A percentile compares a stretch with the other conserved stretches of the same genome.
Evolutionary conservation across 495 filamentous ascomycete genomes (phyloP).

Genomic region (Articulospora tetracladia): DNA sequence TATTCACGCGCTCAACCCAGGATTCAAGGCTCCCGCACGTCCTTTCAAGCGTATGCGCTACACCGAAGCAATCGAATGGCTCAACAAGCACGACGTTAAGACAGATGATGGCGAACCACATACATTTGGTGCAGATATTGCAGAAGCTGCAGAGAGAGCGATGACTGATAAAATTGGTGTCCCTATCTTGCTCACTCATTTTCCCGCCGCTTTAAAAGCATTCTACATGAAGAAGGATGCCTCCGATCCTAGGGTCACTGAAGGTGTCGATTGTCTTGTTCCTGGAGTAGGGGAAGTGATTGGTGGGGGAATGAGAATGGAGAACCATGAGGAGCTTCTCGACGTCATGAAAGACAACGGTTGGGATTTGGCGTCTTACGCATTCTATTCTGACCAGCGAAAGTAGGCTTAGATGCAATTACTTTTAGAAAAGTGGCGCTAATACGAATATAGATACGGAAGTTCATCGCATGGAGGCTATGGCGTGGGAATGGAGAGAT

Average conservation of each 20-base stretch:
- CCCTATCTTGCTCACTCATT: conserved; percentile 95
- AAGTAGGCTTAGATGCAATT: conserved; percentile 61
- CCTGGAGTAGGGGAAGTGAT: conserved; percentile 98
- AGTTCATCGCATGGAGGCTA: conserved; percentile 94
- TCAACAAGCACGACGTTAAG: conserved; percentile 69
- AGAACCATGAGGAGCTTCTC: conserved; percentile 87
- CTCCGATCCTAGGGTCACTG: conserved; percentile 80
- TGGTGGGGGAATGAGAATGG: conserved; percentile 94
- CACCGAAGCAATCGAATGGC: conserved; percentile 92
- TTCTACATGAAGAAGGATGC: conserved; percentile 98
- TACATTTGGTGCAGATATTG: conserved; percentile 94
- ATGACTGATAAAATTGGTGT: conserved; percentile 96
- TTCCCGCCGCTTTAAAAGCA: conserved; percentile 95
- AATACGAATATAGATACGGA: conserved; percentile 65
- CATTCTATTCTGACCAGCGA: conserved; percentile 98
- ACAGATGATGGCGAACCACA: conserved; percentile 93
- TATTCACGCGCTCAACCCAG: conserved; percentile 82
- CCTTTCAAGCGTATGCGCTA: conserved; percentile 97
- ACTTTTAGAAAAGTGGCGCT: conserved; percentile 22
- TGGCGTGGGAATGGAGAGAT: conserved; percentile 91
- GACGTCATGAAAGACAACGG: conserved; percentile 81
- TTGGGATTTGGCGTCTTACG: conserved; percentile 82
- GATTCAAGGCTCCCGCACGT: conserved; percentile 74
- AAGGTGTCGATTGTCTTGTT: conserved; percentile 95
- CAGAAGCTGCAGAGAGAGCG: conserved; percentile 90